Evolutionary conservation across 2,329 filamentous ascomycete genomes (phyloP), one percentile per base, ranked within the genome.

Genomic region (Monilinia laxa): DNA sequence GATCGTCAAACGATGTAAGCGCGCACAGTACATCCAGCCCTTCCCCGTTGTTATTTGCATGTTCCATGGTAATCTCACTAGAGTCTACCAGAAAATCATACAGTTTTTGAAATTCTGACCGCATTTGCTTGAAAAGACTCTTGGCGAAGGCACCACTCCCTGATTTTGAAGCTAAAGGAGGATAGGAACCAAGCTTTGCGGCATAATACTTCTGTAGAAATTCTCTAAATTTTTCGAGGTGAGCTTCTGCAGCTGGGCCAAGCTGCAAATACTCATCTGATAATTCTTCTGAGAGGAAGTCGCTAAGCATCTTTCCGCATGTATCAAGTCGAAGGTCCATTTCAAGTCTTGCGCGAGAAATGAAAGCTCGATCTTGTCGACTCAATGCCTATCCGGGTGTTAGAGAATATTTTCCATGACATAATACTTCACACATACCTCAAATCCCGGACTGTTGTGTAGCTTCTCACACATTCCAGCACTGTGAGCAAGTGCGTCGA

Each of bases 401-500:
- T 51, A 70, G 67, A 55, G 42, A 38, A 49, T 51, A 49, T 23
- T 3, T 20, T 49, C 16, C 20, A 23, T 35, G 16, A 9, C 53
- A 12, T 28, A 16, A 31, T n/a, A 68, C 31, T 20, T 35, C 35
- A 62, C 62, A 78, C 84, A 71, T 79, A 89, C 87, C 75, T 83
- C 79, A 68, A 87, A 90, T 69, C 90, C 90, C 1, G 82, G 75
- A 70, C 83, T 85, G 7, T 78, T 73, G 52, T 81, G 79, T 6
- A 93, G 69, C 35, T 80, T 80, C 25, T 90, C 85, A 68, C 84
- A 85, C 90, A 94, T 93, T 54, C 91, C 91, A 47, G 90, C 88
- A 74, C 90, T 92, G 73, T 95, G 91, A 18, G 85, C 83, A 77
- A 93, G 92, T 0, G 91, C 87, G 73, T 91, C 84, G 14, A 87